phyloP scores from a whole-genome alignment of 345 rosid species.

The Gynandropsis gynandra region DNA sequence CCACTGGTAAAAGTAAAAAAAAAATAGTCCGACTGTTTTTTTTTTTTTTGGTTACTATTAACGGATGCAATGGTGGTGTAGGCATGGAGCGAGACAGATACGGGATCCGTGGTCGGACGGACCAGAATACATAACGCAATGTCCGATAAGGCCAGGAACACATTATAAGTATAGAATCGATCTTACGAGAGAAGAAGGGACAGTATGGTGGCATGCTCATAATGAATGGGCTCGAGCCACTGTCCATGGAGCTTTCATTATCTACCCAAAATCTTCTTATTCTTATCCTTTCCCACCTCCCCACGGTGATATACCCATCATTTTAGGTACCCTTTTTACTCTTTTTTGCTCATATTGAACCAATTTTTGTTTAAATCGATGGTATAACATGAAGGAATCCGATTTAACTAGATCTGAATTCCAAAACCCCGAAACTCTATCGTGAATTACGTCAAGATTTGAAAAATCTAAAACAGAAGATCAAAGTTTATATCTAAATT shows the following conservation, averaged over 20 bases:
- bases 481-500: too few relatives aligned
- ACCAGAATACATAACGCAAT: conserved; percentile 53
- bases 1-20: conserved; percentile 37
- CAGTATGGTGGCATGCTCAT: conserved; percentile 97
- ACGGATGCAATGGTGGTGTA: too few relatives aligned
- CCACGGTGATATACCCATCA: conserved; percentile 43
- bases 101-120: conserved; percentile 43
- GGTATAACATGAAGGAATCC: too few relatives aligned
- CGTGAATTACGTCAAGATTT: too few relatives aligned
- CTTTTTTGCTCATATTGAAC: conserved; percentile 20
- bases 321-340: conserved; percentile 40
- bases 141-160: conserved; percentile 60
- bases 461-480: too few relatives aligned
- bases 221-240: conserved; percentile 77
- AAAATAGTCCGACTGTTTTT: neutral
- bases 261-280: conserved; percentile 39
- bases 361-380: conserved; percentile 15
- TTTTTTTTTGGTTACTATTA: neutral
- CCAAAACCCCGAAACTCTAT: too few relatives aligned
- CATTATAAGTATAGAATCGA: conserved; percentile 48
- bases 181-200: conserved; percentile 54
- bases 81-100: conserved; percentile 38
- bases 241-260: conserved; percentile 64
- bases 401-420: too few relatives aligned
- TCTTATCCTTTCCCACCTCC: conserved; percentile 51